Evolutionary conservation across 345 rosid species (phyloP).

Genomic region (Gossypium raimondii): DNA sequence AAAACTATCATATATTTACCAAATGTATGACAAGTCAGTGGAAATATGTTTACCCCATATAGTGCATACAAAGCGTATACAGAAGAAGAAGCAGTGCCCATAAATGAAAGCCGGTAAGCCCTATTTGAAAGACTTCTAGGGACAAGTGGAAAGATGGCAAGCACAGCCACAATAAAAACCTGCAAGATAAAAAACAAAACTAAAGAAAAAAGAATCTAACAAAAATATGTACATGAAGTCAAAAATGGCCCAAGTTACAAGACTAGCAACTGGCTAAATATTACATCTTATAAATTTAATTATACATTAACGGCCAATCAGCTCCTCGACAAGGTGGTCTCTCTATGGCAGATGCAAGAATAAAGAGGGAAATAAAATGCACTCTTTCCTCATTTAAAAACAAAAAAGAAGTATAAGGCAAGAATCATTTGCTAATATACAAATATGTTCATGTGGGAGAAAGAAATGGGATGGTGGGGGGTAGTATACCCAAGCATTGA

Average conservation of each 20-base stretch:
- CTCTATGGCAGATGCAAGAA: neutral
- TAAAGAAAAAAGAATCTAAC: slow-evolving; percentile 3
- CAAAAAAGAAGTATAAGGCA: neutral
- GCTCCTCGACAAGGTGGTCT: neutral
- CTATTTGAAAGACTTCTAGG: slow-evolving; percentile 73
- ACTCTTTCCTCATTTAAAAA: no score
- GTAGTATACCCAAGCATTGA: slow-evolving; percentile 89
- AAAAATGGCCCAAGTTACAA: no score
- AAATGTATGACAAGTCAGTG: slow-evolving; percentile 14
- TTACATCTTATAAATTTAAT: neutral
- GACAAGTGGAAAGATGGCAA: slow-evolving; percentile 77
- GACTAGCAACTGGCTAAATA: neutral
- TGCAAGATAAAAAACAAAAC: slow-evolving; percentile 30
- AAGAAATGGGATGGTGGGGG: neutral
- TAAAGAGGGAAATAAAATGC: neutral
- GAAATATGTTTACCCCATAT: slow-evolving; percentile 62
- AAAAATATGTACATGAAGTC: neutral
- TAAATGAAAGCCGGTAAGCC: slow-evolving; percentile 81
- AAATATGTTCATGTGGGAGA: neutral
- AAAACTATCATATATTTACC: slow-evolving; percentile 4
- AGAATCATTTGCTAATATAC: neutral
- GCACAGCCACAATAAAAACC: slow-evolving; percentile 85
- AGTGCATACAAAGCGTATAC: slow-evolving; percentile 77
- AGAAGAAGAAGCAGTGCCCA: slow-evolving; percentile 91
- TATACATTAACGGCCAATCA: neutral